These are phyloP conservation scores for Cucumis sativus DNA, from an alignment of 306 rosid genomes.

Conservation along the genomic window DNA sequence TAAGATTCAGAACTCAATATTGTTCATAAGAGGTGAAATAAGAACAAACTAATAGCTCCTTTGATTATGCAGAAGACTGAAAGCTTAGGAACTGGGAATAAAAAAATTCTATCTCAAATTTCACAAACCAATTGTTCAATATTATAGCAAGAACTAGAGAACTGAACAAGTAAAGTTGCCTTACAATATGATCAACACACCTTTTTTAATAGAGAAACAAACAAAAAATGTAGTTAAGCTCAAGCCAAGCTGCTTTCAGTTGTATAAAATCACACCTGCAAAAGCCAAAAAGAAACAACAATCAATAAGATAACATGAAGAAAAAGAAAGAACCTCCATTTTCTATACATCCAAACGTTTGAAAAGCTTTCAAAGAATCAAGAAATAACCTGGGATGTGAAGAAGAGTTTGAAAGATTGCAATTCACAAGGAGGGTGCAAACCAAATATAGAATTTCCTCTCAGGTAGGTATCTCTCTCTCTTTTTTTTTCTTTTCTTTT, in stretches of 20 bases:
- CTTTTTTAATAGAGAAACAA: conserved; percentile 50
- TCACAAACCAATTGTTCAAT: conserved; percentile 61
- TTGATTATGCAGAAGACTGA: neutral
- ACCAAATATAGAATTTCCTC: conserved; percentile 45
- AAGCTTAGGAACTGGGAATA: neutral
- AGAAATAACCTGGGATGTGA: conserved; percentile 6
- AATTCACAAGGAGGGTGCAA: conserved; percentile 39
- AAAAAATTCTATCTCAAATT: conserved; percentile 37
- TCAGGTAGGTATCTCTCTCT: conserved; percentile 24
- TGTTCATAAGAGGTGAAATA: neutral
- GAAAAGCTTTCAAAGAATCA: neutral
- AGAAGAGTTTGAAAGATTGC: conserved; percentile 17
- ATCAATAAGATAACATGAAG: neutral
- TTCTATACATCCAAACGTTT: neutral
- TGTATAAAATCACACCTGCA: conserved; percentile 71
- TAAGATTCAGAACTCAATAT: neutral
- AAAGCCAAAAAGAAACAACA: conserved; percentile 8
- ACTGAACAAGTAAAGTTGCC: conserved; percentile 41
- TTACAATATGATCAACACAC: conserved; percentile 65
- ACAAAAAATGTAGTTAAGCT: conserved; percentile 31
- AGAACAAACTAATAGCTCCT: neutral
- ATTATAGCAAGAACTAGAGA: conserved; percentile 49
- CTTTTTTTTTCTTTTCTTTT: neutral
- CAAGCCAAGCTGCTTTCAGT: conserved; percentile 42
- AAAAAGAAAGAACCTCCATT: neutral